A percentile compares a stretch with the other conserved stretches of the same genome.
phyloP scores from a whole-genome alignment of 495 filamentous ascomycete species.

The Aspergillus bertholletiae region DNA sequence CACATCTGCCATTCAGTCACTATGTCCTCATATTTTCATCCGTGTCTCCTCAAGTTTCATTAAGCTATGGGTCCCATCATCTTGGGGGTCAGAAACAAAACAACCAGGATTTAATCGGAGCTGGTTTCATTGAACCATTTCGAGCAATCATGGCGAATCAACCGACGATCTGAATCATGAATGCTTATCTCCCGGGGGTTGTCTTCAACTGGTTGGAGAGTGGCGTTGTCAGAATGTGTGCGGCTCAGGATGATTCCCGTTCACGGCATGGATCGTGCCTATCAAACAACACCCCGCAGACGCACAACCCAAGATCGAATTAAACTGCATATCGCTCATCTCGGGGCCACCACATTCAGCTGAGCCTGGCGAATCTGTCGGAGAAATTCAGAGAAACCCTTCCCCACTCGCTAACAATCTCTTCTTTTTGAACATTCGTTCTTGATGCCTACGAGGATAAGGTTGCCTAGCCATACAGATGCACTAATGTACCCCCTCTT shows the following conservation, averaged over 20 bases:
- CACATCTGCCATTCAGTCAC: neutral
- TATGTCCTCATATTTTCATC: neutral
- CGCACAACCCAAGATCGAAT: slow-evolving; percentile 10
- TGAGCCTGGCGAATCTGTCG: slow-evolving; percentile 7
- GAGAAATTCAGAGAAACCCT: neutral
- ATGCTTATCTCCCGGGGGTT: neutral
- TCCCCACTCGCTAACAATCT: neutral
- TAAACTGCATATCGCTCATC: neutral
- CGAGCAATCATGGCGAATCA: neutral
- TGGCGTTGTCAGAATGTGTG: neutral
- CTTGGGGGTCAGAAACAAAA: neutral
- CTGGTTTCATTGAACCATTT: neutral
- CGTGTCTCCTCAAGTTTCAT: neutral
- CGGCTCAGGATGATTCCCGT: slow-evolving; percentile 3
- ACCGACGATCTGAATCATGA: neutral
- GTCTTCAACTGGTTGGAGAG: neutral
- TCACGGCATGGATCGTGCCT: slow-evolving; percentile 6
- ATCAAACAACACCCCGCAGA: slow-evolving; percentile 5
- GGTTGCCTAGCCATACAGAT: neutral
- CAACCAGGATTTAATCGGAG: neutral
- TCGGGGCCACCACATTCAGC: slow-evolving; percentile 5
- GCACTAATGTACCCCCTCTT: neutral
- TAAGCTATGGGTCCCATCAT: neutral
- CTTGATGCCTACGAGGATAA: neutral
- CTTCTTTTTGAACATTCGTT: neutral